Conservation (phyloP, 768 basidiomycete genomes). For the Inosperma sp. region DNA sequence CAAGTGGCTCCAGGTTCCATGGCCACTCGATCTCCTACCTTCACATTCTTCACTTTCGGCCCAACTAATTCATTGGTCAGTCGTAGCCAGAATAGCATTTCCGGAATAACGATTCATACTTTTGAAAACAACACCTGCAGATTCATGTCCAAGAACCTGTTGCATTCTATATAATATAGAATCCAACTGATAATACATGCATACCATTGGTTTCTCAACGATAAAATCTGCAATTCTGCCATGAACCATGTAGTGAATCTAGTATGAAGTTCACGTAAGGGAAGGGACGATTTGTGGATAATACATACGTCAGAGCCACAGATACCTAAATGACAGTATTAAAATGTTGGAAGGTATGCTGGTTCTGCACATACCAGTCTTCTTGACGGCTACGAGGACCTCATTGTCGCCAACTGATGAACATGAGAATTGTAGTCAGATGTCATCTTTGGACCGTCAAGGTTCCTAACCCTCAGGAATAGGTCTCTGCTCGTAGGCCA, state of each 20-base stretch:
- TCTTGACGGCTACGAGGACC: slow-evolving; percentile 86
- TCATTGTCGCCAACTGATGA: slow-evolving; percentile 61
- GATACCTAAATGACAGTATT: slow-evolving; percentile 51
- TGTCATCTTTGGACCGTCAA: slow-evolving; percentile 1
- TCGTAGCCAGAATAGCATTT: not conserved
- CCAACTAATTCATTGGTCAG: slow-evolving; percentile 49
- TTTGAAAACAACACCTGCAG: slow-evolving; percentile 71
- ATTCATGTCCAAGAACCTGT: slow-evolving; percentile 90
- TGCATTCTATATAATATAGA: not conserved
- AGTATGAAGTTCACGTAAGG: not conserved
- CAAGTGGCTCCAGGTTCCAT: slow-evolving; percentile 90
- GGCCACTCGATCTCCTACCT: slow-evolving; percentile 83
- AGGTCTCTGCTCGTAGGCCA: slow-evolving; percentile 68
- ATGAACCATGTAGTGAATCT: slow-evolving; percentile 78
- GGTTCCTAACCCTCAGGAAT: slow-evolving; percentile 70
- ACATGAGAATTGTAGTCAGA: slow-evolving; percentile 2
- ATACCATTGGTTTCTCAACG: slow-evolving; percentile 76
- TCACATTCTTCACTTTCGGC: slow-evolving; percentile 65
- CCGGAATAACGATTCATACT: slow-evolving; percentile 34
- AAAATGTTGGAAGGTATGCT: not conserved
- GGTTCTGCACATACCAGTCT: slow-evolving; percentile 59
- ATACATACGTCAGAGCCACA: slow-evolving; percentile 79
- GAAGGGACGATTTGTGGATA: not conserved
- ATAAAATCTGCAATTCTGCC: slow-evolving; percentile 79
- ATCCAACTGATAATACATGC: not conserved